Percentiles rank a stretch among this genome's conserved stretches.
These are phyloP conservation scores for Stromatinia cepivora DNA, from an alignment of 2,329 filamentous ascomycete genomes.

Conservation along the genomic window DNA sequence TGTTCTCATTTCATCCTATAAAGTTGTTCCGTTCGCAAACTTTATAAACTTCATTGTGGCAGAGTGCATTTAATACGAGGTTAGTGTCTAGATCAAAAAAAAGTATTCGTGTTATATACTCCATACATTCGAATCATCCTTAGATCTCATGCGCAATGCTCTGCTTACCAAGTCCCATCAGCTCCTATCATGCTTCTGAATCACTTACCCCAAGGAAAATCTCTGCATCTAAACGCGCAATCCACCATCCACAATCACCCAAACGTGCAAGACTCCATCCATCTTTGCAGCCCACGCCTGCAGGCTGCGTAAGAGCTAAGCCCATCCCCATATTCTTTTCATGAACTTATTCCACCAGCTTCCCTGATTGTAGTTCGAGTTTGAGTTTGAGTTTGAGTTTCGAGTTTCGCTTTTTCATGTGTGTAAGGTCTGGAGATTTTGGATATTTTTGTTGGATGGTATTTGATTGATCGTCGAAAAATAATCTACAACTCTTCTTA, in stretches of 20 bases:
- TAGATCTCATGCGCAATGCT: not conserved
- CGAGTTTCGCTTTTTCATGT: too few relatives aligned
- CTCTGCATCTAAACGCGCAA: slow-evolving; percentile 1
- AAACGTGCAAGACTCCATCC: not conserved
- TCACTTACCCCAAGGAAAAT: not conserved
- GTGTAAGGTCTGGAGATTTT: too few relatives aligned
- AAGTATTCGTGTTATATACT: not conserved
- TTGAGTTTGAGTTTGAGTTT: too few relatives aligned
- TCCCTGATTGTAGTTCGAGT: not conserved
- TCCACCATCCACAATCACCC: not conserved
- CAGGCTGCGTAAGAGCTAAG: not conserved
- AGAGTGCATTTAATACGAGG: not conserved
- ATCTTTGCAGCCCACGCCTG: not conserved
- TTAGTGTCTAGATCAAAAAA: not conserved
- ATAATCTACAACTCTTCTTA: too few relatives aligned
- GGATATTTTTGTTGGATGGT: too few relatives aligned
- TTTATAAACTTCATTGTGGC: not conserved
- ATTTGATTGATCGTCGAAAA: too few relatives aligned
- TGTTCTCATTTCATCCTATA: not conserved
- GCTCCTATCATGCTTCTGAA: not conserved
- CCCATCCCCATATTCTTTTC: not conserved
- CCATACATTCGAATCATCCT: too few relatives aligned
- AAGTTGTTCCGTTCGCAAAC: not conserved
- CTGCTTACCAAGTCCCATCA: not conserved
- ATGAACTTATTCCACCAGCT: not conserved